Conservation (phyloP, 148 eudicot species). For the Amaranthus cruentus region DNA sequence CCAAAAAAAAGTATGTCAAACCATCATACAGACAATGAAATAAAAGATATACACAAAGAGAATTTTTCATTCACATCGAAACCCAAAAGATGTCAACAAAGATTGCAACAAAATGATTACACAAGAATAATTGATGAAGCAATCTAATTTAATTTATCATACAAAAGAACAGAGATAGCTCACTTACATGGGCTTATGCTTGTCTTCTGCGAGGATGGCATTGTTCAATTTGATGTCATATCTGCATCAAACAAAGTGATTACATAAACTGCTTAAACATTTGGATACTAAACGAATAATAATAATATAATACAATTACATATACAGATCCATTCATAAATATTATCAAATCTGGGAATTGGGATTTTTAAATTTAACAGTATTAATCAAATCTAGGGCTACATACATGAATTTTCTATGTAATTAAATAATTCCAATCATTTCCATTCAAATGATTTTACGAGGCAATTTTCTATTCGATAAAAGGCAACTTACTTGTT, state of each 20-base stretch:
- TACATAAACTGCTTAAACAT: not conserved
- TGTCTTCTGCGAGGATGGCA: slow-evolving; percentile 17
- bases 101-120: too few species aligned
- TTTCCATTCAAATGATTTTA: not conserved
- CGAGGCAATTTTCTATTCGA: not conserved
- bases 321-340: not conserved
- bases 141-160: not conserved
- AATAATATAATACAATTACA: not conserved
- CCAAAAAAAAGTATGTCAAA: too few species aligned
- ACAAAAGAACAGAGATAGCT: not conserved
- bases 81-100: too few species aligned
- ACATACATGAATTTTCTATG: not conserved
- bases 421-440: not conserved
- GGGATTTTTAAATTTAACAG: too few species aligned
- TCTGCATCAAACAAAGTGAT: not conserved
- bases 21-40: too few species aligned
- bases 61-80: too few species aligned
- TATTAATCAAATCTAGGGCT: not conserved
- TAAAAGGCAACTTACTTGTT: not conserved
- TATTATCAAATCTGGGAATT: too few species aligned
- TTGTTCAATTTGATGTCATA: slow-evolving; percentile 17
- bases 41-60: too few species aligned
- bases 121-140: too few species aligned
- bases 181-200: slow-evolving; percentile 13
- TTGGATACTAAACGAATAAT: not conserved